Evolutionary conservation across 176 grass and related monocot genomes (phyloP), one percentile per base, ranked within the genome.

Genomic region (Urochloa ruziziensis): DNA sequence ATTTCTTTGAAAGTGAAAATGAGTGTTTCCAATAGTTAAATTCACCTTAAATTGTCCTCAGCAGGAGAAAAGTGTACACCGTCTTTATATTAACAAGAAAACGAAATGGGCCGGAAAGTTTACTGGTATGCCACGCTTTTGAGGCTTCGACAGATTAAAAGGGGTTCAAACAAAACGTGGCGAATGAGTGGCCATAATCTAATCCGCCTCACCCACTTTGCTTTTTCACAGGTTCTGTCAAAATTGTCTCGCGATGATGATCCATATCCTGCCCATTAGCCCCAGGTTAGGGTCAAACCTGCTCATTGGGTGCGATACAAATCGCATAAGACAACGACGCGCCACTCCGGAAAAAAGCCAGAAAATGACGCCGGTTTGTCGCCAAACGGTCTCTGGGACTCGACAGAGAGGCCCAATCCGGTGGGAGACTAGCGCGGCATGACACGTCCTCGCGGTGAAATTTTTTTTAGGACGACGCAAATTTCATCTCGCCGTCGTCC

Each of bases 311-410:
- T 4, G 37, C 23, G 11, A 34, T 39, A 25, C 33, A 39, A 76
- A 39, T 59, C 33, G 53, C 42, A 24, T 21, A 1, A 15, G 74
- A 76, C 2, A 59, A 11, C 23, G 74, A 59, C 53, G 51, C 33
- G 23, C 13, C 54, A 34, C 36, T 27, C 0, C 2, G 16, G 39
- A 40, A 5, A 21, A 57, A 37, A 60, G 53, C 53, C 18, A 77
- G 73, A 59, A 77, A 77, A 85, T 58, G 62, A 85, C 62, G 36
- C 19, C 27, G 48, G 10, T 8, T 46, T 12, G 60, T 66, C 60
- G 70, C 27, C 43, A 0, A 0, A 54, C 21, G 43, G 21, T 27
- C 23, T 42, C 46, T 46, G 30, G 12, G 36, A 56, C 56, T 27
- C n/a, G 3, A 23, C 10, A 44, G 0, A 8, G 7, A 21, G 27